Percentiles rank a stretch among this genome's conserved stretches.
Evolutionary conservation across 2,329 filamentous ascomycete genomes (phyloP).

Genomic region (Fragosphaeria purpurea): DNA sequence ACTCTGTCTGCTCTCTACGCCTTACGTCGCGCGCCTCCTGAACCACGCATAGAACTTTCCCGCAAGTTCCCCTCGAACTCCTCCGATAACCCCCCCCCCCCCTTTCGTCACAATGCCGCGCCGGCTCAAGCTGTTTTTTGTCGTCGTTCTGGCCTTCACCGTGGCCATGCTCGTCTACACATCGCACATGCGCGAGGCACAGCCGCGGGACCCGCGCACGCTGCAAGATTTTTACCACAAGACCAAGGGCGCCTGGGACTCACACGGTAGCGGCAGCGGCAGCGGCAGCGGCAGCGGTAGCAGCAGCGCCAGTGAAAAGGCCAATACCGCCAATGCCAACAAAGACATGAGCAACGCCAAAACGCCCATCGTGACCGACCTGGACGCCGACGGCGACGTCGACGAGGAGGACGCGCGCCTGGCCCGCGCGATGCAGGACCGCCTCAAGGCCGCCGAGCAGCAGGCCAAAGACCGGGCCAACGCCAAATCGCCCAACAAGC

Average conservation of each 20-base stretch:
- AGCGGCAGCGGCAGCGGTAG: slow-evolving; percentile 19
- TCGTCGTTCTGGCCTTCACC: slow-evolving; percentile 54
- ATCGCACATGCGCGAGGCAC: slow-evolving; percentile 42
- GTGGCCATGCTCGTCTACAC: slow-evolving; percentile 66
- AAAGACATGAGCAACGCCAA: slow-evolving; percentile 1
- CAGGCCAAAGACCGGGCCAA: slow-evolving; percentile 60
- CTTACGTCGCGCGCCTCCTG: no score
- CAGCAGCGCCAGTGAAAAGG: slow-evolving; percentile 26
- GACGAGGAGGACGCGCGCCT: slow-evolving; percentile 46
- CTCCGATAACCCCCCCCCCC: no score
- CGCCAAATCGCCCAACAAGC: slow-evolving; percentile 51
- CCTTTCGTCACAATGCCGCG: slow-evolving; percentile 46
- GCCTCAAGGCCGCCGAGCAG: slow-evolving; percentile 58
- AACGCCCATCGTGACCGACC: slow-evolving; percentile 33
- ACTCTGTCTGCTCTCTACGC: no score
- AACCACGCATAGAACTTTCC: no score
- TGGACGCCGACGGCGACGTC: slow-evolving; percentile 44
- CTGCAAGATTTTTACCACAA: slow-evolving; percentile 50
- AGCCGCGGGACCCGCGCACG: slow-evolving; percentile 30
- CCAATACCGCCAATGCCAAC: slow-evolving; percentile 17
- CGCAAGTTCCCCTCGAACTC: no score
- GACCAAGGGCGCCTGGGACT: slow-evolving; percentile 45
- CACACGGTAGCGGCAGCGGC: slow-evolving; percentile 2
- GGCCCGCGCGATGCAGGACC: slow-evolving; percentile 45
- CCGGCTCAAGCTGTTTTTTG: slow-evolving; percentile 55